Conservation (phyloP, 2,329 filamentous ascomycete species). For the Trichoderma koningiopsis region DNA sequence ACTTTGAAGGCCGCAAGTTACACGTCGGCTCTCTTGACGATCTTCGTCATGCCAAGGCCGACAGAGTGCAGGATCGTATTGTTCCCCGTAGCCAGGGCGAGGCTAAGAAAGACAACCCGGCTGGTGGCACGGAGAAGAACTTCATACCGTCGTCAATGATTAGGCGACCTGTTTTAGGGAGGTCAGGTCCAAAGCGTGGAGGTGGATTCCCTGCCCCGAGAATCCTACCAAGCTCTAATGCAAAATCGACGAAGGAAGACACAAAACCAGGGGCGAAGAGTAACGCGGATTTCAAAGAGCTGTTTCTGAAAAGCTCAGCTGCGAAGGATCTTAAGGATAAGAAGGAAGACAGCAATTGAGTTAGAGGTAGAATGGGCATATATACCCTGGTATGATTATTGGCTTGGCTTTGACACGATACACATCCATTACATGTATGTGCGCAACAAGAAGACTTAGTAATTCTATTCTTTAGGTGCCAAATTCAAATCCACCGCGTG, state of each 20-base stretch:
- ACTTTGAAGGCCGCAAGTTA: conserved; percentile 57
- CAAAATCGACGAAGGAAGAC: conserved; percentile 8
- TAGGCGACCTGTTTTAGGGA: conserved; percentile 48
- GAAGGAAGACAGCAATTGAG: conserved; percentile 7
- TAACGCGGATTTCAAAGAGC: conserved; percentile 61
- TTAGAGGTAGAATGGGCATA: background rate
- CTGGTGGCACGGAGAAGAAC: conserved; percentile 29
- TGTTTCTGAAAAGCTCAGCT: conserved; percentile 43
- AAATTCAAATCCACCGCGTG: background rate
- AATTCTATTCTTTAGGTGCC: background rate
- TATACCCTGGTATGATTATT: too few relatives aligned
- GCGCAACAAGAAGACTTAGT: conserved; percentile 1
- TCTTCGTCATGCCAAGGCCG: conserved; percentile 54
- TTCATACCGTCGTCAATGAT: conserved; percentile 51
- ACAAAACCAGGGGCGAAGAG: conserved; percentile 46
- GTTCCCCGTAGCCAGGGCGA: conserved; percentile 35
- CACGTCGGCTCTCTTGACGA: conserved; percentile 58
- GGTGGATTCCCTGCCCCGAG: conserved; percentile 46
- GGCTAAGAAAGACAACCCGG: conserved; percentile 35
- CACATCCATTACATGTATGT: background rate
- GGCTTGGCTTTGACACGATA: background rate
- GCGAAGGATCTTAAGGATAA: conserved; percentile 26
- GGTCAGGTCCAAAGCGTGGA: conserved; percentile 44
- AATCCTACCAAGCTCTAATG: conserved; percentile 29
- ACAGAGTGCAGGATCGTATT: conserved; percentile 38